phyloP scores from a whole-genome alignment of 352 stramenopile genomes.

The Aphanomyces invadans region DNA sequence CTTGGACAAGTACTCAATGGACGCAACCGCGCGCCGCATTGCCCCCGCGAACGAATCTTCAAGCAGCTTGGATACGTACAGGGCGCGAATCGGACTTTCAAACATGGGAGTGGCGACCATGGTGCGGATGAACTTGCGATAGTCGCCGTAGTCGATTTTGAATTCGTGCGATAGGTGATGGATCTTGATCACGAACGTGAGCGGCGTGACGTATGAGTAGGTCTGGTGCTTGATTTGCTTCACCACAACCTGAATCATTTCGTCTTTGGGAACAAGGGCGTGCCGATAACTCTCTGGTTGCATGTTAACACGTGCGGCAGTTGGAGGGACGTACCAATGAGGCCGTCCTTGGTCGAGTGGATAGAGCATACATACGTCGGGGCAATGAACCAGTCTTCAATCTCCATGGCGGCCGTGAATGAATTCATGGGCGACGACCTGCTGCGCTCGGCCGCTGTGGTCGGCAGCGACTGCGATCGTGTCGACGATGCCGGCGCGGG shows the following conservation, averaged over 20 bases:
- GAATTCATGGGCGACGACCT: constrained; percentile 16
- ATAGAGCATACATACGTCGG: constrained; percentile 19
- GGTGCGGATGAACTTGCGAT: constrained; percentile 9
- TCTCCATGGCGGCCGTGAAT: background rate
- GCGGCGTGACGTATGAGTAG: background rate
- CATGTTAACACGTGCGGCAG: background rate
- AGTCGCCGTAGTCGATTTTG: background rate
- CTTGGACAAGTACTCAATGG: constrained; percentile 10
- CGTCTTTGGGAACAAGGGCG: constrained; percentile 14
- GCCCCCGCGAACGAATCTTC: constrained; percentile 13
- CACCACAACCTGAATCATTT: constrained; percentile 6
- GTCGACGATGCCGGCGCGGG: constrained; percentile 1
- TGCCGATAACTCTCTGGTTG: constrained; percentile 20
- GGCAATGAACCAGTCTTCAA: constrained; percentile 23
- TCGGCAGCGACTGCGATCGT: constrained; percentile 19
- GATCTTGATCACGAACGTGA: background rate
- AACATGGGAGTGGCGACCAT: background rate
- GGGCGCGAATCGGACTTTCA: background rate
- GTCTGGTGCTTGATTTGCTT: background rate
- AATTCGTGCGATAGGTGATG: constrained; percentile 1
- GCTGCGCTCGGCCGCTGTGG: background rate
- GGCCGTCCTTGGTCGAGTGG: constrained; percentile 17
- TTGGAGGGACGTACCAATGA: background rate
- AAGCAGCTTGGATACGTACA: background rate
- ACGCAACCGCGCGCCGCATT: constrained; percentile 6